These are phyloP conservation scores for Cladosporium halotolerans DNA, from an alignment of 2,329 filamentous ascomycete species.

Conservation along the genomic window DNA sequence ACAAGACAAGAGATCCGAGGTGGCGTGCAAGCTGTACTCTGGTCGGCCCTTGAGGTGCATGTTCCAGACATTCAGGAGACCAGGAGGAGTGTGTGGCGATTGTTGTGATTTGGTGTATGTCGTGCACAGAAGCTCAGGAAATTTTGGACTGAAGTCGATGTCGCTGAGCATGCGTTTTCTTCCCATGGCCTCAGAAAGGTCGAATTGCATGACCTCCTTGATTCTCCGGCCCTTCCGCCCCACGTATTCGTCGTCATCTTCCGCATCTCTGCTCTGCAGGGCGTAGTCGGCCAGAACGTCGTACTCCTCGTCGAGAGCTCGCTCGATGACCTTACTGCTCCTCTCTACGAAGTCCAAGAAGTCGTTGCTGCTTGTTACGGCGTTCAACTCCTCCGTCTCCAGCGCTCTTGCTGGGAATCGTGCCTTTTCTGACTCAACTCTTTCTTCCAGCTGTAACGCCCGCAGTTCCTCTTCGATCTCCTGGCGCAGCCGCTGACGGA, in stretches of 20 bases:
- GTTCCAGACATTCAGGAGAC: slow-evolving; percentile 95
- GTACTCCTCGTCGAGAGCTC: slow-evolving; percentile 90
- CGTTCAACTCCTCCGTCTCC: slow-evolving; percentile 77
- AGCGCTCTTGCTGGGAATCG: slow-evolving; percentile 73
- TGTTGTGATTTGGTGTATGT: slow-evolving; percentile 76
- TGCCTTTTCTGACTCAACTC: slow-evolving; percentile 42
- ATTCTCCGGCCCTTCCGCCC: slow-evolving; percentile 68
- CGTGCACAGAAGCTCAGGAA: slow-evolving; percentile 81
- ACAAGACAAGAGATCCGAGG: slow-evolving; percentile 89
- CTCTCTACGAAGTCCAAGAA: slow-evolving; percentile 93
- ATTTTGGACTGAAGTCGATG: slow-evolving; percentile 89
- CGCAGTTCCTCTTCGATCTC: slow-evolving; percentile 92
- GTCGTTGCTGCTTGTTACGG: slow-evolving; percentile 84
- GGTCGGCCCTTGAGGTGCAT: slow-evolving; percentile 87
- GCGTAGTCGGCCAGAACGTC: slow-evolving; percentile 95
- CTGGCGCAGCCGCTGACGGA: slow-evolving; percentile 73
- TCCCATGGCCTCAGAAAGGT: slow-evolving; percentile 74
- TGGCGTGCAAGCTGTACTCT: slow-evolving; percentile 94
- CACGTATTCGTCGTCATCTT: slow-evolving; percentile 65
- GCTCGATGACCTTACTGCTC: slow-evolving; percentile 94
- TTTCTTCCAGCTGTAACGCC: slow-evolving; percentile 52
- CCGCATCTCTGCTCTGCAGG: slow-evolving; percentile 63
- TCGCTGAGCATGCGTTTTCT: slow-evolving; percentile 98
- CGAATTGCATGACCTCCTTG: slow-evolving; percentile 88
- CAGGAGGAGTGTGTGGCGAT: slow-evolving; percentile 78